A percentile compares a stretch with the other conserved stretches of the same genome.
These are phyloP conservation scores for Penicillium atrosanguineum DNA, from an alignment of 495 filamentous ascomycete species.

Conservation along the genomic window DNA sequence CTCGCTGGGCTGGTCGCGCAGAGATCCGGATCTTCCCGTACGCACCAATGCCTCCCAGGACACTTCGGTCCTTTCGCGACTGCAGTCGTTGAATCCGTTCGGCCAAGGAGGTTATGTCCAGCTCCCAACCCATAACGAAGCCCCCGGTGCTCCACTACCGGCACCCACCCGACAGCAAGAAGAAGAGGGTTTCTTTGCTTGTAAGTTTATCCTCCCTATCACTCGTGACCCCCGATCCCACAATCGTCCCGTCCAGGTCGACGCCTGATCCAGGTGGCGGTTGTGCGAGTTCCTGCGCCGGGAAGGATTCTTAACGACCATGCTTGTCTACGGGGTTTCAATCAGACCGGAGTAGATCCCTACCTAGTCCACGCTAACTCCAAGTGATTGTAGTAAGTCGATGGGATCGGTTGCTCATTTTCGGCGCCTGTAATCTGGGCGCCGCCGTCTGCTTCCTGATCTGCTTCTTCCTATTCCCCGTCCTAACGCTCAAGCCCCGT, in stretches of 20 bases:
- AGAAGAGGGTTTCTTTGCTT: constrained; percentile 91
- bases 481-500: constrained; percentile 71
- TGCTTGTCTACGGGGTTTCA: constrained; percentile 21
- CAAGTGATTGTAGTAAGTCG: constrained; percentile 70
- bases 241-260: constrained; percentile 21
- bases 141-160: constrained; percentile 80
- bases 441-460: constrained; percentile 88
- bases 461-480: constrained; percentile 84
- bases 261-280: constrained; percentile 36
- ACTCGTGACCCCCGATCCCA: constrained; percentile 21
- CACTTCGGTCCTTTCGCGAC: constrained; percentile 71
- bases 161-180: constrained; percentile 84
- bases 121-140: constrained; percentile 77
- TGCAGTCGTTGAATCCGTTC: constrained; percentile 89
- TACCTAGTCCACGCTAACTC: constrained; percentile 22
- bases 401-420: constrained; percentile 94
- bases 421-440: constrained; percentile 86
- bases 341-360: constrained; percentile 16
- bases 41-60: constrained; percentile 69
- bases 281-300: constrained; percentile 40
- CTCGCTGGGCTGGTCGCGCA: constrained; percentile 89
- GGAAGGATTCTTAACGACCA: constrained; percentile 25
- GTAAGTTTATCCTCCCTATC: constrained; percentile 63
- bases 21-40: constrained; percentile 75
- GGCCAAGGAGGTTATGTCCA: constrained; percentile 83